Base-by-base conservation (phyloP, 2,329 filamentous ascomycete genomes). In the Cercospora sojina region DNA sequence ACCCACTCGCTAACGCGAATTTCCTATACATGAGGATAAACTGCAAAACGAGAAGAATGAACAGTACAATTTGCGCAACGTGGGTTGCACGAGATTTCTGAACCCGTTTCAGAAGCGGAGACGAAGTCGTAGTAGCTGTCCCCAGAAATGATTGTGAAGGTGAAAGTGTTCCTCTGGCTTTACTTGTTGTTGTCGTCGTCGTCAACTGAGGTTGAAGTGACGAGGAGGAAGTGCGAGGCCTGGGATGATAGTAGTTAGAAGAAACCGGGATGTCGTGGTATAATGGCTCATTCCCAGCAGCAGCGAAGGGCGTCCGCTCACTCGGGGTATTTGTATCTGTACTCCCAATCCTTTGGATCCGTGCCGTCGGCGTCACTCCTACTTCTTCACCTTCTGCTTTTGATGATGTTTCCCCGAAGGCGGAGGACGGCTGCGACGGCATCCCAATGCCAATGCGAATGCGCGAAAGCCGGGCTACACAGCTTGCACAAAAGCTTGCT, bases 21-120 rank as follows among this genome's bases (percentile, higher is more conserved):
- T 59, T 74, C 56, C 69, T 74, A 68, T 77, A 77, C 55, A 78
- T 69, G 71, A 77, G 75, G 56, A 74, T 68, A 67, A 73, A 71
- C 25, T 74, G 70, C 25, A 72, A 61, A 29, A 75, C 56, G 20
- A 76, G 59, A 27, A 73, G 53, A 7, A 59, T 58, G 35, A 78
- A 76, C 53, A 76, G 66, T 16, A 71, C 56, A 10, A 77, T 55
- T 56, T 76, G 74, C 6, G 57, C 49, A 20, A 64, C 8, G 29
- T 32, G n/a, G 5, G 43, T 23, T 3, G 20, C 20, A 5, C 18
- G 43, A 10, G 43, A 49, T 12, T 23, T 20, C 2, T 23, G 43
- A 8, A 25, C 9, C 4, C 43, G 43, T 25, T 25, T 49, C 2
- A 49, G 43, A 5, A 49, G 43, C 8, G 41, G 18, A 47, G 35